Base-by-base conservation (phyloP, 129 eudicot genomes). In the Flaveria brownii region DNA sequence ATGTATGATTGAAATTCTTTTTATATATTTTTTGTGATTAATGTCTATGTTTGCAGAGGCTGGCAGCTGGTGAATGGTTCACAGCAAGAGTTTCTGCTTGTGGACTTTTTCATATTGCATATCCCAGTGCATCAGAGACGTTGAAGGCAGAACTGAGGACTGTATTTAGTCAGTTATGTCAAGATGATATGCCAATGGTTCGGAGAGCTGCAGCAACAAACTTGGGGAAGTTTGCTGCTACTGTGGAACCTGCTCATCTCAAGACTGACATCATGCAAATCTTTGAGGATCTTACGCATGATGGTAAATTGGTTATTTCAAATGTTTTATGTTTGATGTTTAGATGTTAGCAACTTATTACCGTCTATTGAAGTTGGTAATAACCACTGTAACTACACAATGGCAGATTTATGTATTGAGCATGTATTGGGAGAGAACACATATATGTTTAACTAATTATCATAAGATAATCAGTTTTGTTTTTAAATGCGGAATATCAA, bases 41-140 rank as follows among this genome's bases (percentile, higher is more conserved):
- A 26, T 62, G 42, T 62, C 15, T 63, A 28, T 15, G 69, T 0
- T 14, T 64, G 63, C 70, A 94, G 99, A 87, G 99, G 83, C 73
- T 95, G 80, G 97, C 99, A 73, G 99, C 88, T 51, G 99, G 99
- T 76, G 99, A 95, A 81, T 95, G 99, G 99, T 95, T 95, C 74
- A 95, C 99, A 2, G 97, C 99, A 50, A 88, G 99, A 70, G 97
- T 95, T 49, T 95, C 97, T 52, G 96, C 99, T 50, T 95, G 99
- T 80, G 99, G 99, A 63, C 82, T 95, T 61, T 91, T 95, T 84
- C 97, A 95, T 60, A 87, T 95, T 74, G 99, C 96, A 42, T 95
- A 95, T 77, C 88, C 99, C 13, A 95, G 99, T 88, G 96, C 99
- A 39, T 82, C 99, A 20, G 96, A 91, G 63, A 25, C 76, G 71